A percentile compares a stretch with the other conserved stretches of the same genome.
These are phyloP conservation scores for Eutrema heterophyllum DNA, from an alignment of 345 rosid genomes.

Conservation along the genomic window DNA sequence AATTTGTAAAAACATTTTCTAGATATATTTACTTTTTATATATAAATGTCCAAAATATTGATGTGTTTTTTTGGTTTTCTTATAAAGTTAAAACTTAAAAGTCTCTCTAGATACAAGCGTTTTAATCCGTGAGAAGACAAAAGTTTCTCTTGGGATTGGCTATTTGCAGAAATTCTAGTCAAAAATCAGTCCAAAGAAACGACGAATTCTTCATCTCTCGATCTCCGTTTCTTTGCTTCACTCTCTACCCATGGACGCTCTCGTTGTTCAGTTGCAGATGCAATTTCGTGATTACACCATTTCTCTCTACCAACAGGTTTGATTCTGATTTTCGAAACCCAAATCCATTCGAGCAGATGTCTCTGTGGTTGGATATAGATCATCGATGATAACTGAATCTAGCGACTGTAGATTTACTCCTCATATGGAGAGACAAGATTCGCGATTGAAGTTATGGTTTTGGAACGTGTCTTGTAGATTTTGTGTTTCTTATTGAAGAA, in stretches of 20 bases:
- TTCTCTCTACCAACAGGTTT: constrained; percentile 35
- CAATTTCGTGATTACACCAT: constrained; percentile 20
- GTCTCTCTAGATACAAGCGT: not conserved
- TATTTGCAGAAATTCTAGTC: constrained; percentile 16
- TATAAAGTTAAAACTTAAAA: not conserved
- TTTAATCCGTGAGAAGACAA: not conserved
- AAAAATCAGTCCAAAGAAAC: constrained; percentile 4
- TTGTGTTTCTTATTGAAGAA: not conserved
- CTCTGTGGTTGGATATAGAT: not conserved
- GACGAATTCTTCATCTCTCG: not conserved
- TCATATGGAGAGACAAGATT: not conserved
- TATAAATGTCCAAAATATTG: not conserved
- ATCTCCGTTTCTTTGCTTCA: constrained; percentile 5
- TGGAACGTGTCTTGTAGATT: not conserved
- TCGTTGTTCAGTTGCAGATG: constrained; percentile 25
- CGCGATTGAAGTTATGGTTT: not conserved
- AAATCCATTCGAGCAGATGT: not conserved
- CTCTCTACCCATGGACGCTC: constrained; percentile 18
- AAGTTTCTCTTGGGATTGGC: constrained; percentile 8
- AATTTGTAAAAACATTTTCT: not conserved
- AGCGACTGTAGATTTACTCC: not conserved
- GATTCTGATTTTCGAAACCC: not conserved
- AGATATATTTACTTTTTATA: not conserved
- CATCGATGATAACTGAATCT: not conserved
- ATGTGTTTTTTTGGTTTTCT: not conserved